Evolutionary conservation across 495 filamentous ascomycete genomes (phyloP), one percentile per base, ranked within the genome.

Genomic region (Penicillium arizonense): DNA sequence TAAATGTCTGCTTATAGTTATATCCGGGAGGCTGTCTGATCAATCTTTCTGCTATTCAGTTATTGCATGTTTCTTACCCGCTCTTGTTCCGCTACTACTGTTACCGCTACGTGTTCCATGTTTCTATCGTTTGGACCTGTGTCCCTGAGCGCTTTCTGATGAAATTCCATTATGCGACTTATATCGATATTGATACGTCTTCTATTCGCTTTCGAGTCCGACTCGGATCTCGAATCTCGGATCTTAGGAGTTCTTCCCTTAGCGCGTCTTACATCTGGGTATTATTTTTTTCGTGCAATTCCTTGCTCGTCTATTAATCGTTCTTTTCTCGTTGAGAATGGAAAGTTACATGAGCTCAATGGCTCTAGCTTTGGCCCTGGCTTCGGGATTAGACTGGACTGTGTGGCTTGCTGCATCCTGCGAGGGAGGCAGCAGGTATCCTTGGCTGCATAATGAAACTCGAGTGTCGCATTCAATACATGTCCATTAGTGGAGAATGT

Each of bases 21-120:
- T 50, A 50, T 50, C 48, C 48, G 73, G 69, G 68, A 71, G 74
- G 74, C 67, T 77, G 73, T 77, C 65, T 77, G 73, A 77, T 77
- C 67, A 76, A 58, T 62, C 26, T 58, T 58, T 56, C 43, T 53
- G 33, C 42, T 55, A 55, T 57, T 50, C 18, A 39, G 51, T 54
- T 55, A 64, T 48, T 51, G 28, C 45, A 33, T 47, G 35, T 50
- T 54, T 61, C 47, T 43, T 36, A 20, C 44, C 40, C 46, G 35
- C 50, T 52, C 40, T 59, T 50, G 55, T 53, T 38, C 52, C 35
- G 23, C 18, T 52, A 42, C 57, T 43, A 52, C 39, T 43, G 38
- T 34, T 49, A 47, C 12, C 28, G 20, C 41, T 41, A n/a, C 40
- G 34, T 16, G 16, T 53, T 50, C 47, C 33, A 10, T 23, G 14